Base-by-base conservation (phyloP, 1,139 yeast genomes). In the Hemisphaericaspora subhashii region DNA sequence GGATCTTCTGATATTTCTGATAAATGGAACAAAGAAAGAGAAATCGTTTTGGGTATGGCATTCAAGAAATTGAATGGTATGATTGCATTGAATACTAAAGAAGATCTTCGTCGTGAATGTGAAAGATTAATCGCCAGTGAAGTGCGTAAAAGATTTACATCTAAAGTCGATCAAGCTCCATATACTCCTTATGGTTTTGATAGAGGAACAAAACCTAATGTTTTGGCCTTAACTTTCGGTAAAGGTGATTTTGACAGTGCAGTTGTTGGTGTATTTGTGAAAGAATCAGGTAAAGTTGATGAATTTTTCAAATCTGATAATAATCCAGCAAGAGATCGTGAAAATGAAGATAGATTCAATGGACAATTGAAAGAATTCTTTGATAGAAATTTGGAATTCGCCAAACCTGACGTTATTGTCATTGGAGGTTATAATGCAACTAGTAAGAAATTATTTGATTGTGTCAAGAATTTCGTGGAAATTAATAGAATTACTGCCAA, bases 141-240 rank as follows among this genome's bases (percentile, higher is more conserved):
- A 44, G 80, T 90, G 29, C 81, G 98, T 50, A 73, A 76, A 37
- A 68, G 76, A 27, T 85, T 92, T 54, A 67, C 81, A 55, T 72
- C 76, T 18, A 84, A 81, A 53, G 72, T 92, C 34, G 94, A 92
- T 58, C 98, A 90, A 66, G 96, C 98, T 2, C 97, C 98, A 17
- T 90, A 72, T 62, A 81, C 86, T 49, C 96, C 98, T 8, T 74
- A 76, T 38, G 85, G 86, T 3, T 84, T 74, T 49, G 86, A 80
- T 37, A 74, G 77, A 44, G 96, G 97, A 31, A 84, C 95, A 5
- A 75, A 83, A 40, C 95, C 98, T 18, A 81, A 86, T 46, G 92
- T 89, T 0, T 69, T 94, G 45, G 81, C 96, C 0, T 57, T 92
- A 31, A 79, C 96, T 0, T 82, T 86, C 48, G 98, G 98, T 51